These are phyloP conservation scores for Tremellales sp. DNA, from an alignment of 1,284 basidiomycete genomes.

Conservation along the genomic window DNA sequence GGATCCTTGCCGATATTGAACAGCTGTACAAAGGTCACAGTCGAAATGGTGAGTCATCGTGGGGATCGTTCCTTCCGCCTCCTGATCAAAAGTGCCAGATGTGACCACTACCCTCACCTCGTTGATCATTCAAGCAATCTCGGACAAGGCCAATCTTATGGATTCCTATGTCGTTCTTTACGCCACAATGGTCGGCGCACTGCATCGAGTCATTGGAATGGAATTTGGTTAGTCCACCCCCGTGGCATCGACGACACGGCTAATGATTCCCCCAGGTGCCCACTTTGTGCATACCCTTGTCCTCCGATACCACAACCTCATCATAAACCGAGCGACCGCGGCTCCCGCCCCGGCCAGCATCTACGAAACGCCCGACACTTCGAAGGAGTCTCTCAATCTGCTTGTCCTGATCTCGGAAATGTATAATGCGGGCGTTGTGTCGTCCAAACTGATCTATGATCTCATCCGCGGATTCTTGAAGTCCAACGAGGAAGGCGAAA, in stretches of 20 bases:
- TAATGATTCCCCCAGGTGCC: conserved; percentile 55
- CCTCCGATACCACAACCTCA: conserved; percentile 61
- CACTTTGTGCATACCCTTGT: conserved; percentile 71
- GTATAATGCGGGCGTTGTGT: conserved; percentile 93
- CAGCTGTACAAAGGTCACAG: conserved; percentile 71
- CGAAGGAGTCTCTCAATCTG: conserved; percentile 87
- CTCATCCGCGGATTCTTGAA: conserved; percentile 75
- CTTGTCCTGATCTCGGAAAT: conserved; percentile 83
- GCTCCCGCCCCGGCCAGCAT: conserved; percentile 22
- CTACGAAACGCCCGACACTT: conserved; percentile 47
- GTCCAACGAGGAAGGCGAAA: conserved; percentile 39
- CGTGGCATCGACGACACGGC: background rate
- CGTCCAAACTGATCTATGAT: conserved; percentile 83
- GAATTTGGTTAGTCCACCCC: conserved; percentile 68
- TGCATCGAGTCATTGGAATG: conserved; percentile 80
- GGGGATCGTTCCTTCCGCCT: background rate
- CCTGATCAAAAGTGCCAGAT: conserved; percentile 52
- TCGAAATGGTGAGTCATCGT: conserved; percentile 64
- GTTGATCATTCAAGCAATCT: conserved; percentile 77
- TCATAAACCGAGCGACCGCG: conserved; percentile 41
- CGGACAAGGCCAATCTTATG: conserved; percentile 74
- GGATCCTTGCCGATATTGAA: conserved; percentile 74
- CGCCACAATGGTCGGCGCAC: conserved; percentile 77
- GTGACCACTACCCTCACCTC: conserved; percentile 75
- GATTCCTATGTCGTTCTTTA: conserved; percentile 90